These are phyloP conservation scores for Trichoderma citrinoviride DNA, from an alignment of 2,329 filamentous ascomycete genomes.

Conservation along the genomic window DNA sequence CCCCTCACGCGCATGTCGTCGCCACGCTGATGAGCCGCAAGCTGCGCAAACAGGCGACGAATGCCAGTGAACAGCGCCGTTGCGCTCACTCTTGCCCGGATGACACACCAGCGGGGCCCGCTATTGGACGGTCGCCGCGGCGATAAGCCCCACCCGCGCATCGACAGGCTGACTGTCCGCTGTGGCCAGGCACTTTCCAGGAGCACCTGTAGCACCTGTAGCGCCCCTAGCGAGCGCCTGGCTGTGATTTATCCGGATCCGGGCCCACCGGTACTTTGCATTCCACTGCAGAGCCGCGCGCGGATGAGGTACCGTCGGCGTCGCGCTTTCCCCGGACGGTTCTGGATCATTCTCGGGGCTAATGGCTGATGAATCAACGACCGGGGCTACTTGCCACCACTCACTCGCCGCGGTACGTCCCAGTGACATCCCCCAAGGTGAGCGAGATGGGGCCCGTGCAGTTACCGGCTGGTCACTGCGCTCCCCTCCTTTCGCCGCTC, in stretches of 20 bases:
- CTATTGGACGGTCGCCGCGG: background rate
- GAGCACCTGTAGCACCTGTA: no score
- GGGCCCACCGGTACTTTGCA: conserved; percentile 26
- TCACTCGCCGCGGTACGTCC: background rate
- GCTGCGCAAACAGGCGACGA: background rate
- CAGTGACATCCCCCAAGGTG: conserved; percentile 9
- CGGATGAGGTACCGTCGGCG: conserved; percentile 28
- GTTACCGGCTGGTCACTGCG: conserved; percentile 28
- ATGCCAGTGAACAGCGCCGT: background rate
- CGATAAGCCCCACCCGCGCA: conserved; percentile 24
- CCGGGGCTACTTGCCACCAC: conserved; percentile 13
- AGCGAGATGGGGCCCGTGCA: background rate
- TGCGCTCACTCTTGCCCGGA: background rate
- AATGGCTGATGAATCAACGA: conserved; percentile 40
- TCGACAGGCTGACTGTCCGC: conserved; percentile 10
- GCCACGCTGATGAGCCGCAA: background rate
- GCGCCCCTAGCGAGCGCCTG: background rate
- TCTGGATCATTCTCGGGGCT: conserved; percentile 41
- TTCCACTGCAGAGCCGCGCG: conserved; percentile 14
- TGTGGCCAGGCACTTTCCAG: no score
- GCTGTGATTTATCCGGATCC: conserved; percentile 11
- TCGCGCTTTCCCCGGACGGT: conserved; percentile 29
- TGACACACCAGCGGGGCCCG: conserved; percentile 10
- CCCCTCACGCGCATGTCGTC: background rate
- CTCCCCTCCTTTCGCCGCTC: conserved; percentile 30